Conservation (phyloP, 371 early-diverging fungal genomes). For the Rhizopus stolonifer region DNA sequence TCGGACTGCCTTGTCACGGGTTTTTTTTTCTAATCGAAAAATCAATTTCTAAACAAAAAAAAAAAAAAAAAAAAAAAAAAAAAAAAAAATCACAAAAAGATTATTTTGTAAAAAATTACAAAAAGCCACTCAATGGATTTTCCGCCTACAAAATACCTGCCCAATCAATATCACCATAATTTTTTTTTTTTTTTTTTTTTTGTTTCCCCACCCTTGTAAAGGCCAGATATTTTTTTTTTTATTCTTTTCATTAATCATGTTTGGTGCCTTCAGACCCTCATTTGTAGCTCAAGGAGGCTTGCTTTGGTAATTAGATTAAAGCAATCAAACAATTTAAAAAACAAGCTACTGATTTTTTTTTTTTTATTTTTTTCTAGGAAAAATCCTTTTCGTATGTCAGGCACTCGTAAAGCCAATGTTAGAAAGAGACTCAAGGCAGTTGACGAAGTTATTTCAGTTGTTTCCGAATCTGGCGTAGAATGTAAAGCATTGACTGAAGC, state of each 20-base stretch:
- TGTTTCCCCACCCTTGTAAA: background rate
- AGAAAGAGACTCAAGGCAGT: constrained; percentile 90
- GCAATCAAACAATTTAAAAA: background rate
- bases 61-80: background rate
- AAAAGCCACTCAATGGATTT: constrained; percentile 13
- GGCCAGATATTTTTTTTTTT: too few species aligned
- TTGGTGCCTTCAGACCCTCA: constrained; percentile 77
- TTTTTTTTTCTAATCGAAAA: constrained; percentile 68
- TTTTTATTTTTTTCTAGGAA: constrained; percentile 44
- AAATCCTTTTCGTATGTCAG: constrained; percentile 82
- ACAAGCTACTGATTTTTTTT: background rate
- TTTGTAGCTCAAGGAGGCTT: constrained; percentile 69
- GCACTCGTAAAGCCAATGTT: constrained; percentile 91
- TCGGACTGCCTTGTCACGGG: constrained; percentile 81
- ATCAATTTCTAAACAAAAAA: background rate
- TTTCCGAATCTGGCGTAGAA: constrained; percentile 84
- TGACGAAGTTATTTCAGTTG: constrained; percentile 83
- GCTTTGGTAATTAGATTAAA: constrained; percentile 59
- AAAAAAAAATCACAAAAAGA: background rate
- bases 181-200: background rate
- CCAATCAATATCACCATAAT: background rate
- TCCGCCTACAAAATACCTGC: background rate
- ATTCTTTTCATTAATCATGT: constrained; percentile 60
- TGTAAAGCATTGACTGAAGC: constrained; percentile 83
- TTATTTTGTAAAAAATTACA: background rate